Conservation (phyloP, 192 early-diverging fungal genomes). For the Coemansia sp. region DNA sequence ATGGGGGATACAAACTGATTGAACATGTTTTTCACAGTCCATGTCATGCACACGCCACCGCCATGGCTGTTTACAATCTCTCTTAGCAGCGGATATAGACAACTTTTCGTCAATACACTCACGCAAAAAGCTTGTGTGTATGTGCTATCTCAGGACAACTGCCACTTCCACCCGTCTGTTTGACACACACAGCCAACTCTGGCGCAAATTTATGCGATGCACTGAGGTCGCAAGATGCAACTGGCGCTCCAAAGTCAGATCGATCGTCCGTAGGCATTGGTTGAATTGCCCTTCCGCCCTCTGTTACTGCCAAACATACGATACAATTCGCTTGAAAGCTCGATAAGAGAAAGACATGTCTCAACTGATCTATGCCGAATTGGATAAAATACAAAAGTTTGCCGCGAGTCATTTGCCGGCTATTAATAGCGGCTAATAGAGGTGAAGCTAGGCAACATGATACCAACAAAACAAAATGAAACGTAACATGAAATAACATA, state of each 20-base stretch:
- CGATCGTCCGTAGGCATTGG: not conserved
- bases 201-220: slow-evolving; percentile 4
- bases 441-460: not conserved
- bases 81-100: slow-evolving; percentile 1
- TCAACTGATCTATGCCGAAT: not conserved
- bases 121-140: not conserved
- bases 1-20: not conserved
- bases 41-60: slow-evolving; percentile 8
- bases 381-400: slow-evolving; percentile 4
- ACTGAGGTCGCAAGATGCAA: slow-evolving; percentile 1
- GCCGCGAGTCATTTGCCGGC: not conserved
- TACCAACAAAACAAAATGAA: not conserved
- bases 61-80: not conserved
- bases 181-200: not conserved
- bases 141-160: not conserved
- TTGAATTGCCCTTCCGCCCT: not conserved
- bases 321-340: not conserved
- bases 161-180: not conserved
- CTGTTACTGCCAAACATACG: not conserved
- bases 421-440: slow-evolving; percentile 10
- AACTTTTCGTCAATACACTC: not conserved
- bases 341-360: not conserved
- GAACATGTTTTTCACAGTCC: not conserved
- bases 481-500: not conserved
- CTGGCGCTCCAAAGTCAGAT: slow-evolving; percentile 1